phyloP scores from a whole-genome alignment of 148 eudicot genomes.

The Beta vulgaris region DNA sequence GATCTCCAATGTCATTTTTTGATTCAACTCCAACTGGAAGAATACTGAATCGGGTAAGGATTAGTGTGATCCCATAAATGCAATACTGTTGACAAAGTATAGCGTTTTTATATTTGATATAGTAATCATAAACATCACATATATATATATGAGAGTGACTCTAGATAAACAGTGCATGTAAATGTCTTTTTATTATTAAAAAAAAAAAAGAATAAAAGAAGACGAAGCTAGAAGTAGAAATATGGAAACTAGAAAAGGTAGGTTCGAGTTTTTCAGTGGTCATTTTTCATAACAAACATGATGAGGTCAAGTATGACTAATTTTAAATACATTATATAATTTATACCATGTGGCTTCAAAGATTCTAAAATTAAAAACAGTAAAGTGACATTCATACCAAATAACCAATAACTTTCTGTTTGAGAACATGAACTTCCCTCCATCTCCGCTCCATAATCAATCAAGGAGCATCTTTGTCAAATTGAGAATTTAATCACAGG shows the following conservation, averaged over 20 bases:
- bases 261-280: too few species aligned
- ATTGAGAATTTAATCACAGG: not conserved
- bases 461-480: not conserved
- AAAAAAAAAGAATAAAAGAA: too few species aligned
- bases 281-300: too few species aligned
- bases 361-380: too few species aligned
- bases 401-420: too few species aligned
- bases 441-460: not conserved
- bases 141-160: not conserved
- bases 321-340: too few species aligned
- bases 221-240: too few species aligned
- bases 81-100: not conserved
- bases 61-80: not conserved
- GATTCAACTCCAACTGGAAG: constrained; percentile 97
- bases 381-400: too few species aligned
- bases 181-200: too few species aligned
- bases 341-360: too few species aligned
- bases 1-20: constrained; percentile 95
- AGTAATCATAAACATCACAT: not conserved
- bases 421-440: not conserved
- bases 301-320: too few species aligned
- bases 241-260: too few species aligned
- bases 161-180: not conserved
- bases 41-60: constrained; percentile 81
- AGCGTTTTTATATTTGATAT: not conserved